Evolutionary conservation across 106 monocot genomes (phyloP).

Genomic region (Allium cepa): DNA sequence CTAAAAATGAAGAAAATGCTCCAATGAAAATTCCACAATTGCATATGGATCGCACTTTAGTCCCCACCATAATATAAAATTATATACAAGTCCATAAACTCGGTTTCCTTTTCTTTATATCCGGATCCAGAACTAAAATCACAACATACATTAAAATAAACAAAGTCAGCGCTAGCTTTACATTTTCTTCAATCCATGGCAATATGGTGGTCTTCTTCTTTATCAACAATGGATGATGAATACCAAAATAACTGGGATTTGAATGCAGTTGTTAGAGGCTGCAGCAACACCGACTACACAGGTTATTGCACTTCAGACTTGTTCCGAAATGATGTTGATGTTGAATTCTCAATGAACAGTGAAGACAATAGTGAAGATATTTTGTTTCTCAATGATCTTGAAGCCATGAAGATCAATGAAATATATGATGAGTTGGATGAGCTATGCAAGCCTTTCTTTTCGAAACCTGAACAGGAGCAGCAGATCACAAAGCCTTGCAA

Average conservation of each 20-base stretch:
- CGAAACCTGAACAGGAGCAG: conserved; percentile 1
- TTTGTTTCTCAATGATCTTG: neutral
- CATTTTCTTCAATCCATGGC: neutral
- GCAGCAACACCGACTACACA: conserved; percentile 5
- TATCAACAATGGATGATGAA: too few relatives aligned
- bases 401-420: neutral
- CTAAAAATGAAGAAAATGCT: too few relatives aligned
- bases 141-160: too few relatives aligned
- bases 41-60: too few relatives aligned
- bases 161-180: too few relatives aligned
- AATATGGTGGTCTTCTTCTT: neutral
- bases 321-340: neutral
- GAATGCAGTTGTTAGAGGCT: conserved; percentile 48
- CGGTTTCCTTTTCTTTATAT: too few relatives aligned
- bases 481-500: neutral
- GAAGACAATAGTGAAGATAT: too few relatives aligned
- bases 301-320: neutral
- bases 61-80: too few relatives aligned
- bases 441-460: conserved; percentile 39
- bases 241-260: conserved; percentile 27
- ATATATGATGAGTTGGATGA: conserved; percentile 22
- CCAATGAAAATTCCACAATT: too few relatives aligned
- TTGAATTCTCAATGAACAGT: neutral
- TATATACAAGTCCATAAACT: too few relatives aligned
- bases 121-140: too few relatives aligned